Evolutionary conservation across 345 rosid species (phyloP).

Genomic region (Aquilaria malaccensis): DNA sequence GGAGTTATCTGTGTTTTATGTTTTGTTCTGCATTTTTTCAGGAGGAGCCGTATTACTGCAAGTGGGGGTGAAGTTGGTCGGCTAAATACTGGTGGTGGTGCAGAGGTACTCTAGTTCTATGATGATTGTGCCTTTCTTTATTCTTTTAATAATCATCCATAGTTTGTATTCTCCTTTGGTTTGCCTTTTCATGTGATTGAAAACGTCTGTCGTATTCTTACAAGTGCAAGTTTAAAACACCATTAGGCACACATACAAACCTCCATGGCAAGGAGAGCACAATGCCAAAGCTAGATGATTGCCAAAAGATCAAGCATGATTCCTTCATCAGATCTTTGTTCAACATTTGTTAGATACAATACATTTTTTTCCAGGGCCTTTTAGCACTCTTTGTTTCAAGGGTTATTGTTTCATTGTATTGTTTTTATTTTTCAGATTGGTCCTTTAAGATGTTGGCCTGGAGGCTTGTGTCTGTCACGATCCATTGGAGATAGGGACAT

Average conservation of each 20-base stretch:
- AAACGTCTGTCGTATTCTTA: too few relatives aligned
- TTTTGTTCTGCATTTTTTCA: slow-evolving; percentile 21
- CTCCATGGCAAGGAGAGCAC: too few relatives aligned
- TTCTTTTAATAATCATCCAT: background rate
- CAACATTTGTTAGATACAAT: too few relatives aligned
- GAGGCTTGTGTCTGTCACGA: slow-evolving; percentile 98
- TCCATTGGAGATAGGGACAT: slow-evolving; percentile 97
- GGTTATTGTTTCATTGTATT: slow-evolving; percentile 17
- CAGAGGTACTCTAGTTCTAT: slow-evolving; percentile 58
- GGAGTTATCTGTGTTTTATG: slow-evolving; percentile 12
- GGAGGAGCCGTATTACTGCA: slow-evolving; percentile 88
- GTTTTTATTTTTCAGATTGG: slow-evolving; percentile 61
- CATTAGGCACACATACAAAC: too few relatives aligned
- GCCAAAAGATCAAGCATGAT: too few relatives aligned
- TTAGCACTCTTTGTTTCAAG: background rate
- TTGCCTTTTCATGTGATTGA: background rate
- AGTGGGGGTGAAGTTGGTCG: slow-evolving; percentile 99
- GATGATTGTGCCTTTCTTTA: slow-evolving; percentile 5
- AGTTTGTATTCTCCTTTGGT: background rate
- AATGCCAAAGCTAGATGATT: too few relatives aligned
- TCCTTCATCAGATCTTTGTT: too few relatives aligned
- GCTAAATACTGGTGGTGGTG: slow-evolving; percentile 94
- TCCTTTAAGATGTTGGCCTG: slow-evolving; percentile 99
- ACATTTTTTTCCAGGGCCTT: too few relatives aligned
- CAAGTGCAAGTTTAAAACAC: too few relatives aligned